These are phyloP conservation scores for Petasospora fabianii DNA, from an alignment of 1,139 yeast species.

Conservation along the genomic window DNA sequence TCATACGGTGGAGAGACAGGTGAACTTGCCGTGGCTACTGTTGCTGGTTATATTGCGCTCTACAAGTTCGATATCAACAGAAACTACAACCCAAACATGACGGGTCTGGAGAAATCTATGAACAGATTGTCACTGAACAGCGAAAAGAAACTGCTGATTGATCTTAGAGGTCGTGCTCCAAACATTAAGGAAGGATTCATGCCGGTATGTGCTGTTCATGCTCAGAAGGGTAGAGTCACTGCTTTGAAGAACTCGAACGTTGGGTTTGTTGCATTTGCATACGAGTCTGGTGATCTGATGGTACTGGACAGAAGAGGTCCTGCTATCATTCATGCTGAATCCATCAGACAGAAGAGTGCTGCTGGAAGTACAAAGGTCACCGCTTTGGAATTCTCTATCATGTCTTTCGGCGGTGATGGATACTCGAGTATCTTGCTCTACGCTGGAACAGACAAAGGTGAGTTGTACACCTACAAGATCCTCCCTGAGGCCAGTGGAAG, in stretches of 20 bases:
- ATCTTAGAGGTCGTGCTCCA: slow-evolving; percentile 37
- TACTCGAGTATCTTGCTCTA: slow-evolving; percentile 69
- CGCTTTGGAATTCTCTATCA: slow-evolving; percentile 65
- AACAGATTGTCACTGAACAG: slow-evolving; percentile 30
- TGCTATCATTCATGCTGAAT: slow-evolving; percentile 63
- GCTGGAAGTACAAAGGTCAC: slow-evolving; percentile 42
- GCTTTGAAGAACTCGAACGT: slow-evolving; percentile 66
- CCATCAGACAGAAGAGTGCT: slow-evolving; percentile 27
- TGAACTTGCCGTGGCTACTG: slow-evolving; percentile 71
- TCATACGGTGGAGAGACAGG: slow-evolving; percentile 75
- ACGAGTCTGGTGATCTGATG: slow-evolving; percentile 67
- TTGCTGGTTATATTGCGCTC: slow-evolving; percentile 69
- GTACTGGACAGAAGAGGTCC: slow-evolving; percentile 88
- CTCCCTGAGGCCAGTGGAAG: slow-evolving; percentile 69
- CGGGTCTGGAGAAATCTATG: slow-evolving; percentile 27
- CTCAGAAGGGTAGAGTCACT: slow-evolving; percentile 47
- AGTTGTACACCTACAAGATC: slow-evolving; percentile 62
- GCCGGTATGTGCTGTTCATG: slow-evolving; percentile 58
- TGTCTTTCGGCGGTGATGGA: slow-evolving; percentile 59
- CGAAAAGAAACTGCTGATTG: slow-evolving; percentile 29
- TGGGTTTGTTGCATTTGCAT: slow-evolving; percentile 85
- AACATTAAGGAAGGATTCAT: slow-evolving; percentile 60
- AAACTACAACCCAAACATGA: slow-evolving; percentile 32
- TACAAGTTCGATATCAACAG: slow-evolving; percentile 67
- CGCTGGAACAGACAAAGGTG: slow-evolving; percentile 81